Evolutionary conservation across 106 monocot species (phyloP), one percentile per base, ranked within the genome.

Genomic region (Dendrobium nobile): DNA sequence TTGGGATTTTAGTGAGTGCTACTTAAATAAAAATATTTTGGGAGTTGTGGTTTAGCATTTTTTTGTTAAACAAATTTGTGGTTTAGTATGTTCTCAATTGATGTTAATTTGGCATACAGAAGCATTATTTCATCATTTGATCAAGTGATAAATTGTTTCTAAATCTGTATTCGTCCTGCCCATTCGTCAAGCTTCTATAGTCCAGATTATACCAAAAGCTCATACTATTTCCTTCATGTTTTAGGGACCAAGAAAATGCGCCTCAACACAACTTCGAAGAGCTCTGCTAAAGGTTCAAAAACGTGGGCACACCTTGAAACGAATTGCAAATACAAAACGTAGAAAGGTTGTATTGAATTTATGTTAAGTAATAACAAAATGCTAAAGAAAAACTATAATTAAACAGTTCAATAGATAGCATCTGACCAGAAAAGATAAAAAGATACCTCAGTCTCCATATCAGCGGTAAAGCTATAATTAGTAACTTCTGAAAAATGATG

Each of bases 391-490:
- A 9, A 59, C 22, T 17, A 64, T 58, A 7, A 22, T 3, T 7
- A 75, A 41, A 47, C 6, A 45, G 22, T 73, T 73, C 41, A 5
- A 73, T 8, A 73, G 73, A 73, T 67, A 10, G 9, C 41, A 73
- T 18, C 41, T 73, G 40, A 41, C 73, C 2, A 73, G 24, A 73
- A 41, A 70, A 72, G 6, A 70, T 17, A 54, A 54, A 24, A 28
- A 78, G 42, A 47, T 91, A 98, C 98, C 98, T 98, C 92, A 80
- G 77, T 92, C 84, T 98, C 98, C 98, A 98, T 88, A 81, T 89
- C 91, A 86, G 98, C 98, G 31, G 98, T 98, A 64, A 98, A 98
- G 81, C 95, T 92, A 80, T 92, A 95, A 84, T 98, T 92, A 86
- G 95, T 87, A 77, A 98, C 92, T 83, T 98, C 98, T 54, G 91